These are phyloP conservation scores for Schwanniomyces vanrijiae DNA, from an alignment of 805 yeast genomes.

Conservation along the genomic window DNA sequence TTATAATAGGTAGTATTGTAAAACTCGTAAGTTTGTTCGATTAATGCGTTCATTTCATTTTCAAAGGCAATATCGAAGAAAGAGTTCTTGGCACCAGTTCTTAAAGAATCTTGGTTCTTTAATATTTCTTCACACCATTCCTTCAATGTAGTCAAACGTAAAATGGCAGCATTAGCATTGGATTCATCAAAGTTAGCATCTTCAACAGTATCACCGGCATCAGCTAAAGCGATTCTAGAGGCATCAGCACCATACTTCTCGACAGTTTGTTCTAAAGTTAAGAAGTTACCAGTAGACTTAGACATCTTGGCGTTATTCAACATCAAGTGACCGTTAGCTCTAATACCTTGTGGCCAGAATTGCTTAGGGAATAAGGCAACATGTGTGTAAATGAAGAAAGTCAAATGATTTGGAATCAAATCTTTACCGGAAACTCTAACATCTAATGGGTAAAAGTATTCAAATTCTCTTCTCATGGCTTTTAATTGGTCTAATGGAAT, in stretches of 20 bases:
- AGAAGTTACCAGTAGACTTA: slow-evolving; percentile 94
- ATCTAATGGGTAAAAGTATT: slow-evolving; percentile 95
- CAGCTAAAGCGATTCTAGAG: slow-evolving; percentile 94
- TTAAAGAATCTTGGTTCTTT: slow-evolving; percentile 47
- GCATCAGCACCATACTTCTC: slow-evolving; percentile 97
- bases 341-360: slow-evolving; percentile 91
- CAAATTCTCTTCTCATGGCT: slow-evolving; percentile 87
- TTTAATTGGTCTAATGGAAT: slow-evolving; percentile 69
- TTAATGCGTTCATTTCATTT: slow-evolving; percentile 84
- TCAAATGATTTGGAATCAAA: slow-evolving; percentile 94
- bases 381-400: slow-evolving; percentile 91
- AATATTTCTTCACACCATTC: slow-evolving; percentile 91
- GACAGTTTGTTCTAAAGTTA: slow-evolving; percentile 82
- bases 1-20: slow-evolving; percentile 78
- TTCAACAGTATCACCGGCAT: slow-evolving; percentile 96
- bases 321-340: slow-evolving; percentile 94
- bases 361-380: slow-evolving; percentile 89
- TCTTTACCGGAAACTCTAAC: slow-evolving; percentile 93
- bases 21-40: slow-evolving; percentile 70
- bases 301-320: slow-evolving; percentile 98
- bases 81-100: slow-evolving; percentile 46
- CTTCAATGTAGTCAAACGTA: slow-evolving; percentile 86
- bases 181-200: slow-evolving; percentile 98
- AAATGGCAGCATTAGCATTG: slow-evolving; percentile 95
- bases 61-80: slow-evolving; percentile 91